A percentile compares a stretch with the other conserved stretches of the same genome.
Conservation (phyloP, 1,284 basidiomycete species). For the Trichosporon sp. region DNA sequence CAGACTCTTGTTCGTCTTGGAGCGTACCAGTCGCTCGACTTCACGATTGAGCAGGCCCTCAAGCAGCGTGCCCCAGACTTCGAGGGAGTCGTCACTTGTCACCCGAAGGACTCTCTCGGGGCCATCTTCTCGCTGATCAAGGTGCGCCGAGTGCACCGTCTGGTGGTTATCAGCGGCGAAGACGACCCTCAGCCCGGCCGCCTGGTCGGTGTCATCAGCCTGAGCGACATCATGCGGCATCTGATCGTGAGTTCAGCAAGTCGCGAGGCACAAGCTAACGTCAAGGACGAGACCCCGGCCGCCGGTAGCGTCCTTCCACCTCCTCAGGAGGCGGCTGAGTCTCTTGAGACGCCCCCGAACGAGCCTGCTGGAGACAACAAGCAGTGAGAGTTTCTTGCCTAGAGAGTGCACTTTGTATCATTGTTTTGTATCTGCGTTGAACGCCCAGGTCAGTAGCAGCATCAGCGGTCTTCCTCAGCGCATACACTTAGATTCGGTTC, state of each 20-base stretch:
- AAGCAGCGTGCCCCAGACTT: slow-evolving; percentile 89
- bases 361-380: background rate
- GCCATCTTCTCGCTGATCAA: slow-evolving; percentile 88
- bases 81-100: slow-evolving; percentile 92
- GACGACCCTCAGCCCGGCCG: slow-evolving; percentile 56
- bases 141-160: slow-evolving; percentile 84
- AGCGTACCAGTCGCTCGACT: slow-evolving; percentile 87
- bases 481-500: background rate
- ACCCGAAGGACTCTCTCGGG: slow-evolving; percentile 86
- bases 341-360: background rate
- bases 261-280: background rate
- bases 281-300: background rate
- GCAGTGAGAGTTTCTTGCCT: background rate
- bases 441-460: background rate
- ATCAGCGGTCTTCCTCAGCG: background rate
- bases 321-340: background rate
- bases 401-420: background rate
- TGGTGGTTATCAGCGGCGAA: slow-evolving; percentile 73
- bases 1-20: slow-evolving; percentile 92
- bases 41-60: slow-evolving; percentile 91
- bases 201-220: slow-evolving; percentile 79
- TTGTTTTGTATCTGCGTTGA: background rate
- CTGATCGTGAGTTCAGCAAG: slow-evolving; percentile 56
- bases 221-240: slow-evolving; percentile 85
- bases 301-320: background rate